Evolutionary conservation across 1,284 basidiomycete species (phyloP), one percentile per base, ranked within the genome.

Genomic region (Hymenochaete sp.): DNA sequence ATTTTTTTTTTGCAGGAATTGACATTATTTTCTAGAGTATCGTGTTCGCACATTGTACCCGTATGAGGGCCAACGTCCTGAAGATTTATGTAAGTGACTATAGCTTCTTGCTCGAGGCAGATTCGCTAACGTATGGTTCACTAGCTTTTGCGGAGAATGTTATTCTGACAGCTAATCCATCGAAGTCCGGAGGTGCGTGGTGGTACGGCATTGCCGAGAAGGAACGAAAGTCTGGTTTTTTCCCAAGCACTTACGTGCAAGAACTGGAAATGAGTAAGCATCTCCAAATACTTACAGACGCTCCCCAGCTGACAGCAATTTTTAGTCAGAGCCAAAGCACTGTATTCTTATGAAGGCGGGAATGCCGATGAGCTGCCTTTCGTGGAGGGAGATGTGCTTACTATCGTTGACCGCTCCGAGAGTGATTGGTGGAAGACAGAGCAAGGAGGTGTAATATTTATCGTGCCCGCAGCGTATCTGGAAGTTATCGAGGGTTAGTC

Each of bases 381-480:
- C 58, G 64, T 64, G 8, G 89, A 90, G 65, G 90, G 86, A 49
- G 86, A 93, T 48, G 59, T 64, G 31, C 65, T 96, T 40, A 68
- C 68, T 8, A 79, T 97, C 51, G 74, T 96, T 45, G 93, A 96
- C 59, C 74, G 67, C 44, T 73, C 72, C 48, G 92, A 93, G 54
- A 69, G 68, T 41, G 87, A 90, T 59, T 97, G 93, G 93, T 96
- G 88, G 87, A 95, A 93, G 67, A 83, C 82, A 27, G 91, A 93
- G 65, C 75, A 77, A 59, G 76, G 75, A 46, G 91, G 91, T 27
- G 65, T 80, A 49, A 79, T 93, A 48, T 86, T 86, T 66, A 80
- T 93, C 57, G 89, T 93, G 3, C 93, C 93, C 38, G 88, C 90
- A 32, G 78, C 82, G 14, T 96, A 95, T 60, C 63, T 97, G 60